These are phyloP conservation scores for Hypoxylon fragiforme DNA, from an alignment of 495 filamentous ascomycete genomes.

Conservation along the genomic window DNA sequence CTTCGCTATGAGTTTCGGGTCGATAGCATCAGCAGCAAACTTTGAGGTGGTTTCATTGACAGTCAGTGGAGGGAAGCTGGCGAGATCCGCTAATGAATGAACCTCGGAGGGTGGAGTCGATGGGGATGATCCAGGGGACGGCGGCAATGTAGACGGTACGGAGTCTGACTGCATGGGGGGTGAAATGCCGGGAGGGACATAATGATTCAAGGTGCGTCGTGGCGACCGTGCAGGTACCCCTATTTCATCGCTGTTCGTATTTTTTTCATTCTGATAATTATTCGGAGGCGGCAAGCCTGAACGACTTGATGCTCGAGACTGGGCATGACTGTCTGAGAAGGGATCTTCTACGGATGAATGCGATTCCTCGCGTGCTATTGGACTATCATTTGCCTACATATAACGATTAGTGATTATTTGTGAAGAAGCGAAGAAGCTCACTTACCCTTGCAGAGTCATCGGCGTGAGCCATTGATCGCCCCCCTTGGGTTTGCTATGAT, in stretches of 20 bases:
- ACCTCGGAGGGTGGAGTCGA: neutral
- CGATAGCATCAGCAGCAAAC: conserved; percentile 24
- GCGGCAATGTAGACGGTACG: too few relatives aligned
- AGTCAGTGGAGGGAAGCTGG: conserved; percentile 16
- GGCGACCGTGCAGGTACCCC: neutral
- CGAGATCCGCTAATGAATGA: neutral
- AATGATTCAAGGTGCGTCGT: neutral
- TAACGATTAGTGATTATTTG: neutral
- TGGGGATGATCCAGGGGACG: neutral
- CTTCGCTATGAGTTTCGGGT: conserved; percentile 22
- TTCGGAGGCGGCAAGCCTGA: neutral
- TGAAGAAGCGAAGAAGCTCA: too few relatives aligned
- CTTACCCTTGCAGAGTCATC: conserved; percentile 9
- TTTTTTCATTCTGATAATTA: conserved; percentile 5
- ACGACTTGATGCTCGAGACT: neutral
- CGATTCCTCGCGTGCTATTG: neutral
- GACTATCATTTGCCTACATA: conserved; percentile 4
- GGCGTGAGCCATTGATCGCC: neutral
- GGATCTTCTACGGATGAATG: conserved; percentile 4
- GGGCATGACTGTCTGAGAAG: conserved; percentile 4
- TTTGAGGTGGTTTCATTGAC: conserved; percentile 21
- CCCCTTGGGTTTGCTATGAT: neutral
- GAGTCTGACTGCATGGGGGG: neutral
- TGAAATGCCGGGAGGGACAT: neutral
- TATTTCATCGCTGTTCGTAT: too few relatives aligned